Conservation (phyloP, 2,329 filamentous ascomycete species). For the Fusarium albidum region DNA sequence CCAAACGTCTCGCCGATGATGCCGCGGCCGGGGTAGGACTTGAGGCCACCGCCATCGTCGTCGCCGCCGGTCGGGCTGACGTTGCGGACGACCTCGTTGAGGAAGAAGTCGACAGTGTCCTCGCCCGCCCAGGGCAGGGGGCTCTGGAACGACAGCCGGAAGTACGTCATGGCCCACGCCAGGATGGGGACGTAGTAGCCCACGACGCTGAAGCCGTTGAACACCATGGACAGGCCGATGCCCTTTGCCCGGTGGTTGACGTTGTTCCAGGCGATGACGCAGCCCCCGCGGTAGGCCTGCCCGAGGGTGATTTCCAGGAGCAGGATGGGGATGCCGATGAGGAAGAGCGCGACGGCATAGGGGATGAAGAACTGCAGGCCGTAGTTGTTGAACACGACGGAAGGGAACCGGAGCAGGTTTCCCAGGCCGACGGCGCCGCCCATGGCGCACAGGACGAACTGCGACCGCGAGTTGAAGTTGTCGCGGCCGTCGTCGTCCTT, state of each 20-base stretch:
- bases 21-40: conserved; percentile 49
- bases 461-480: not conserved
- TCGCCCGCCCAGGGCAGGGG: conserved; percentile 59
- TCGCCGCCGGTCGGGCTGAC: no score
- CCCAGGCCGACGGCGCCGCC: conserved; percentile 4
- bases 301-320: conserved; percentile 71
- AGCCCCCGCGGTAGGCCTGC: conserved; percentile 63
- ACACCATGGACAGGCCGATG: conserved; percentile 57
- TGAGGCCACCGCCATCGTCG: conserved; percentile 15
- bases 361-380: conserved; percentile 8
- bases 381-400: conserved; percentile 4
- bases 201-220: conserved; percentile 59
- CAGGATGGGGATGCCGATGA: conserved; percentile 60
- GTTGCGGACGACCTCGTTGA: conserved; percentile 50
- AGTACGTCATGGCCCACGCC: conserved; percentile 65
- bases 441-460: not conserved
- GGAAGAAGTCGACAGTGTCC: no score
- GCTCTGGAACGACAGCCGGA: conserved; percentile 59
- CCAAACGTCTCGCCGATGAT: conserved; percentile 61
- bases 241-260: conserved; percentile 59
- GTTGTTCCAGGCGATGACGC: conserved; percentile 58
- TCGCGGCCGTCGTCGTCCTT: conserved; percentile 3
- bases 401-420: conserved; percentile 9
- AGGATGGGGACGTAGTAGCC: conserved; percentile 64
- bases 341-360: conserved; percentile 16